Evolutionary conservation across 2,329 filamentous ascomycete genomes (phyloP).

Genomic region (Aspergillus luchuensis): DNA sequence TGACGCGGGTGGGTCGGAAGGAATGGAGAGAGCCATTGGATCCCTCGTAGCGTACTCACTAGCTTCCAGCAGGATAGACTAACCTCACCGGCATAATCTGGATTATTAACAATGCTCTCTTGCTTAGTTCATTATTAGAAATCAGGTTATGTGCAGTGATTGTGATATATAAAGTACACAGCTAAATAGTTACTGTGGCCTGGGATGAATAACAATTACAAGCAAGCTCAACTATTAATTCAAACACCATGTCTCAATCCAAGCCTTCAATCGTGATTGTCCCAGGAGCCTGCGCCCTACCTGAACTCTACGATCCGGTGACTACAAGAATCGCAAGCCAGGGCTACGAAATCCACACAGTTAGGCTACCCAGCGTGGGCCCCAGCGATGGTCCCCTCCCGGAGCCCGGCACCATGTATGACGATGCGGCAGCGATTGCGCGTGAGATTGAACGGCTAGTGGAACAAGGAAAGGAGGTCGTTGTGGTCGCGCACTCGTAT

Average conservation of each 20-base stretch:
- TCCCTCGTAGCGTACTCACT: too few species aligned
- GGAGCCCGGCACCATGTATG: not conserved
- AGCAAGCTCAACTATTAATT: too few species aligned
- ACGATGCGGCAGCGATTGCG: slow-evolving; percentile 1
- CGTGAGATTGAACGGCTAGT: not conserved
- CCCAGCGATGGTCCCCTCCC: not conserved
- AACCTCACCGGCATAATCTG: too few species aligned
- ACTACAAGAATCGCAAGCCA: not conserved
- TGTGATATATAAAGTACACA: too few species aligned
- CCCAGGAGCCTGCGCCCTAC: not conserved
- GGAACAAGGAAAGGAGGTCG: slow-evolving; percentile 2
- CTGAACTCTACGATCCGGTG: not conserved
- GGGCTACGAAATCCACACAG: not conserved
- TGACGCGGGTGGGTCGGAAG: too few species aligned
- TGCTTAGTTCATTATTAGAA: too few species aligned
- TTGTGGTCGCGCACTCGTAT: slow-evolving; percentile 1
- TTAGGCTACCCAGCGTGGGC: not conserved
- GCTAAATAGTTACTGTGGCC: too few species aligned
- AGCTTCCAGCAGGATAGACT: too few species aligned
- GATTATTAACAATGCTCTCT: too few species aligned
- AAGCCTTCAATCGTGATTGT: not conserved
- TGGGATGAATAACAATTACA: too few species aligned
- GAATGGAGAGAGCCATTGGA: too few species aligned
- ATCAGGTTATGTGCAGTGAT: too few species aligned
- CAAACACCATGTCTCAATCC: slow-evolving; percentile 26